Evolutionary conservation across 768 basidiomycete genomes (phyloP).

Genomic region (Kwoniella sp.): DNA sequence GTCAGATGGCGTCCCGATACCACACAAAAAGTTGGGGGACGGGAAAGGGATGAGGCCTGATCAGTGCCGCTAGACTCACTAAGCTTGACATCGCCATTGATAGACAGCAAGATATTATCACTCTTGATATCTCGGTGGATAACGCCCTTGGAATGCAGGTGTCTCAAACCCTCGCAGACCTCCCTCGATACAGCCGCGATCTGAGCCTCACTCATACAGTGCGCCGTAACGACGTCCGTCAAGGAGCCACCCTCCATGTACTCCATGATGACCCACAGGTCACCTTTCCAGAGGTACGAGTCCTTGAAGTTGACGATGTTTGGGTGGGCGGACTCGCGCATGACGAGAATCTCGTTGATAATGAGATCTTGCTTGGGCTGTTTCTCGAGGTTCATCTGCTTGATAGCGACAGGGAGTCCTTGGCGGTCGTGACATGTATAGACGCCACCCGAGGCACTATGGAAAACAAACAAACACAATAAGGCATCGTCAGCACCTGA

Average conservation of each 20-base stretch:
- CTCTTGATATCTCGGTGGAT: constrained; percentile 99
- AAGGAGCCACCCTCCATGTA: constrained; percentile 96
- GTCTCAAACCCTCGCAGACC: constrained; percentile 87
- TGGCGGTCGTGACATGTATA: constrained; percentile 98
- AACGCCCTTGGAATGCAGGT: constrained; percentile 92
- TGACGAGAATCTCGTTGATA: constrained; percentile 99
- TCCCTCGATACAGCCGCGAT: constrained; percentile 95
- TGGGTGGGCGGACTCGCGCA: constrained; percentile 94
- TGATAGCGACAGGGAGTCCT: constrained; percentile 93
- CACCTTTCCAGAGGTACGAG: constrained; percentile 95
- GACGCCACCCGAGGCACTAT: constrained; percentile 91
- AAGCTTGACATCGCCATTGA: constrained; percentile 95
- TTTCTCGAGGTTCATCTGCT: constrained; percentile 99
- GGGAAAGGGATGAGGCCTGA: too few species aligned
- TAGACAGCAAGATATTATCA: constrained; percentile 89
- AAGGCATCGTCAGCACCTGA: constrained; percentile 6
- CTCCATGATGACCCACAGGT: constrained; percentile 98
- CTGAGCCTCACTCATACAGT: constrained; percentile 97
- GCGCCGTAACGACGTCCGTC: constrained; percentile 93
- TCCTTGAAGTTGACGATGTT: constrained; percentile 99
- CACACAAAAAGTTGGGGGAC: background rate
- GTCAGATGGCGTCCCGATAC: constrained; percentile 29
- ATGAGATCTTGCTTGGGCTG: constrained; percentile 99
- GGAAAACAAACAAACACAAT: background rate
- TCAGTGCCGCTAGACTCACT: constrained; percentile 69